These are phyloP conservation scores for Sugiyamaella americana DNA, from an alignment of 805 yeast species.

Conservation along the genomic window DNA sequence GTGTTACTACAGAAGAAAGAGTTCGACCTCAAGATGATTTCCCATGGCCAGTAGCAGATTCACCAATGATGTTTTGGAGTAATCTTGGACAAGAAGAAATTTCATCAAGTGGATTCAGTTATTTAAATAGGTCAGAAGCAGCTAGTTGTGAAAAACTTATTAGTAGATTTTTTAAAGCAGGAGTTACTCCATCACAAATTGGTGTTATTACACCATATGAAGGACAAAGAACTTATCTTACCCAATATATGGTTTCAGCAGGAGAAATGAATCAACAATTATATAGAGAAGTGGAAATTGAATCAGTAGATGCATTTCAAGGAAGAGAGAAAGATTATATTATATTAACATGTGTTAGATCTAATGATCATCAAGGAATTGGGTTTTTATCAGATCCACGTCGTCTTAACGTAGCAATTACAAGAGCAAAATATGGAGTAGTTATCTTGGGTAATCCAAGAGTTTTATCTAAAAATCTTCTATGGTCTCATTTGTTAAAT, in stretches of 20 bases:
- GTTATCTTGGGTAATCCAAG: constrained; percentile 80
- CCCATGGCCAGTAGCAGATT: constrained; percentile 85
- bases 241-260: constrained; percentile 69
- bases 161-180: constrained; percentile 66
- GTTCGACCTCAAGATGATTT: constrained; percentile 48
- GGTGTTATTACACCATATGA: constrained; percentile 94
- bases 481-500: constrained; percentile 73
- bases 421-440: constrained; percentile 81
- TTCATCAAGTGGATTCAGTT: constrained; percentile 74
- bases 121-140: constrained; percentile 81
- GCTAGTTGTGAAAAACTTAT: constrained; percentile 78
- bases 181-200: constrained; percentile 71
- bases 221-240: constrained; percentile 81
- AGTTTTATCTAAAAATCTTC: constrained; percentile 57
- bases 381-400: constrained; percentile 84
- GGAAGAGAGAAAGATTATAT: constrained; percentile 84
- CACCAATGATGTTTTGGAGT: constrained; percentile 97
- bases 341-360: constrained; percentile 73
- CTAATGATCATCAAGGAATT: constrained; percentile 65
- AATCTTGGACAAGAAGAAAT: constrained; percentile 85
- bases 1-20: constrained; percentile 75
- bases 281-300: constrained; percentile 73
- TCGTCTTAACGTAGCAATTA: constrained; percentile 82
- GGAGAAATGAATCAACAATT: constrained; percentile 60
- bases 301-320: constrained; percentile 93